Conservation (phyloP, 1,139 yeast genomes). For the Diutina rugosa region DNA sequence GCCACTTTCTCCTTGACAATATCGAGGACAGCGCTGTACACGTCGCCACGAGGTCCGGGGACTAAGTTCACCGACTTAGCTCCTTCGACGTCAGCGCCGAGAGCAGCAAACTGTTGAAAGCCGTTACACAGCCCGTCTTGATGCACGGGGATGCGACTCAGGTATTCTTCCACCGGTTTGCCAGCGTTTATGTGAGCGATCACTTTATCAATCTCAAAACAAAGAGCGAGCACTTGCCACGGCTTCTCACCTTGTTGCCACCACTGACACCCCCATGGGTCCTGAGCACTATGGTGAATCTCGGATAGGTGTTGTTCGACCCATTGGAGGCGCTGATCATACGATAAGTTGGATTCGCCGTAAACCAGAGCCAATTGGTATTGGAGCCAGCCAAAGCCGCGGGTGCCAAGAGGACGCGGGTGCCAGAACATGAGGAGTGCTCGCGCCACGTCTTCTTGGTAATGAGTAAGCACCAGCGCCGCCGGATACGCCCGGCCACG, state of each 20-base stretch:
- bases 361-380: slow-evolving; percentile 27
- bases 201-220: slow-evolving; percentile 19
- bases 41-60: slow-evolving; percentile 18
- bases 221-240: slow-evolving; percentile 25
- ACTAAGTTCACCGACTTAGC: slow-evolving; percentile 26
- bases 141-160: slow-evolving; percentile 26
- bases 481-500: slow-evolving; percentile 31
- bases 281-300: slow-evolving; percentile 16
- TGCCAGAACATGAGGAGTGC: slow-evolving; percentile 27
- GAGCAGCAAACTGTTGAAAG: slow-evolving; percentile 34
- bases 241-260: slow-evolving; percentile 30
- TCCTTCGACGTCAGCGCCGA: slow-evolving; percentile 24
- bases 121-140: slow-evolving; percentile 39
- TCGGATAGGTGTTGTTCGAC: slow-evolving; percentile 12
- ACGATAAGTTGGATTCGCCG: slow-evolving; percentile 17
- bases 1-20: slow-evolving; percentile 12
- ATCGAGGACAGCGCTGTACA: slow-evolving; percentile 21
- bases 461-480: slow-evolving; percentile 23
- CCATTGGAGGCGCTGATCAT: slow-evolving; percentile 15
- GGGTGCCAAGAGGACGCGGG: slow-evolving; percentile 19
- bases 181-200: slow-evolving; percentile 3
- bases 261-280: slow-evolving; percentile 20
- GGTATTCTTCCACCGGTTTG: slow-evolving; percentile 10
- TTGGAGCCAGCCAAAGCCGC: slow-evolving; percentile 27
- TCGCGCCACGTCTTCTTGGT: slow-evolving; percentile 24